Base-by-base conservation (phyloP, 108 stramenopile genomes). In the Cylindrotheca closterium region DNA sequence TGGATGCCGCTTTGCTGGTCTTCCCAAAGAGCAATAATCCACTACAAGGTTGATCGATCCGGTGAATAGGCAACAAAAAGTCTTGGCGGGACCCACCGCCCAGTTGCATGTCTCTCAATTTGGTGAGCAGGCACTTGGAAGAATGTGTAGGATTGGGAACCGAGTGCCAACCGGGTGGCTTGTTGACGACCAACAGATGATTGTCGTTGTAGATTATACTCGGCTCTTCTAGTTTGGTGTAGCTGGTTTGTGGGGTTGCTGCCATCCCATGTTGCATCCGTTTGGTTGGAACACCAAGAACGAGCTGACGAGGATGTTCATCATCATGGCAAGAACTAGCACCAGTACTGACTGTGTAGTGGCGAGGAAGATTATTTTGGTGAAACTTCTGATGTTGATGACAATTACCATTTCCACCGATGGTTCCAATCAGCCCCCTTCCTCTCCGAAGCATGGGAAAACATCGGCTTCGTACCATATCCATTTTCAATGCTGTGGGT, bases 21-120 rank as follows among this genome's bases (percentile, higher is more conserved):
- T 91, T 94, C 5, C 78, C 92, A 60, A 87, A 83, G 33, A 88
- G 57, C 49, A 94, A 66, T 17, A 84, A 69, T 19, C 92, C 92
- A 2, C 85, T 80, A 65, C 92, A 94, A 8, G 92, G 92, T 58
- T 94, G 92, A 80, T 94, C 92, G 8, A 94, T 53, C 26, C 92
- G 79, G 63, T 94, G 92, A 30, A 90, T 67, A 0, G 92, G 89
- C 12, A 71, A 55, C 31, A 94, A 59, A 67, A 89, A 94, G 47
- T 88, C 71, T 12, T 81, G 69, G 24, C 72, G 70, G 30, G 75
- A 73, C 18, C 91, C 91, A 47, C 91, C 91, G 3, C 91, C 91
- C 24, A 87, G 65, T 51, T 57, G 24, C 50, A 79, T 64, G 7
- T 53, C 33, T 70, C 83, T 70, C 4, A 91, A 73, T 46, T 87